Evolutionary conservation across 495 filamentous ascomycete species (phyloP).

Genomic region (Lichina pygmaea): DNA sequence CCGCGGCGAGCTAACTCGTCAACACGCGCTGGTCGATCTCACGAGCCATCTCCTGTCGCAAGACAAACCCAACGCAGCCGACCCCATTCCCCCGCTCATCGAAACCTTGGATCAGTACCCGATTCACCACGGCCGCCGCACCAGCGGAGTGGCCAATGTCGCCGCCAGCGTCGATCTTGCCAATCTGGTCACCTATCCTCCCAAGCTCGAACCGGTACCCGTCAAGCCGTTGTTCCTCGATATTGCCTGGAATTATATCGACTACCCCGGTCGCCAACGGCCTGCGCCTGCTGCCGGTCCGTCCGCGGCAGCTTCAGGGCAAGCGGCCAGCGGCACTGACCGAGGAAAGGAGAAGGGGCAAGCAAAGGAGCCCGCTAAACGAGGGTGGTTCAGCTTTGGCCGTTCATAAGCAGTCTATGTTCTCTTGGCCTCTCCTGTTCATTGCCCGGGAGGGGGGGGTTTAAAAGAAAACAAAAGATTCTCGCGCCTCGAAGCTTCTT

Average conservation of each 20-base stretch:
- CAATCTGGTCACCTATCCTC: constrained; percentile 70
- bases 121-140: neutral
- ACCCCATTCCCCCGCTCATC: constrained; percentile 25
- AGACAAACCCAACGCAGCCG: constrained; percentile 8
- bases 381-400: neutral
- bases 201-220: constrained; percentile 53
- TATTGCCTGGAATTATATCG: constrained; percentile 93
- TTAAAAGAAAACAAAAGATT: too few relatives aligned
- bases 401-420: neutral
- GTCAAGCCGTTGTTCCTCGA: constrained; percentile 94
- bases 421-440: too few relatives aligned
- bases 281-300: neutral
- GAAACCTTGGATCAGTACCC: constrained; percentile 53
- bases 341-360: neutral
- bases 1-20: constrained; percentile 39
- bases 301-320: neutral
- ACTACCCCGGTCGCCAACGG: constrained; percentile 42
- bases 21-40: constrained; percentile 61
- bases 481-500: too few relatives aligned
- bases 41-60: constrained; percentile 21
- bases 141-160: too few relatives aligned
- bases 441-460: too few relatives aligned
- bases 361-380: neutral
- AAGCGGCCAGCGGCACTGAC: neutral
- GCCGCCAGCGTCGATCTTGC: constrained; percentile 26